These are phyloP conservation scores for Russula sp. DNA, from an alignment of 768 basidiomycete genomes.

Conservation along the genomic window DNA sequence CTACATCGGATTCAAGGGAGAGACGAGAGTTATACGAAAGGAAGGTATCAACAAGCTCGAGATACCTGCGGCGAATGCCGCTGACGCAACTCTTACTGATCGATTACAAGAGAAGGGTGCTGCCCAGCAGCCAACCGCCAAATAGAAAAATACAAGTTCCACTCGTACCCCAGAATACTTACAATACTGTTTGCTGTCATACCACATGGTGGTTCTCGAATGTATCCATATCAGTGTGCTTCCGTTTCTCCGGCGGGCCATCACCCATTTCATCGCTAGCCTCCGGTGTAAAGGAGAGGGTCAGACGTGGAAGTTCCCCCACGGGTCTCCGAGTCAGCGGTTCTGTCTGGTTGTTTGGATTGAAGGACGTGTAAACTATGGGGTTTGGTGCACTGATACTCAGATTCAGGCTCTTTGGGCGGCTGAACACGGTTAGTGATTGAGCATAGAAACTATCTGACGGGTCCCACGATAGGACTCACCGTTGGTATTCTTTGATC, in stretches of 20 bases:
- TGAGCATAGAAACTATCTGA: neutral
- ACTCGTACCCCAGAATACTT: neutral
- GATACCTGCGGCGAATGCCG: conserved; percentile 76
- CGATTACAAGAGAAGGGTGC: conserved; percentile 54
- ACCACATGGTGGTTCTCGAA: neutral
- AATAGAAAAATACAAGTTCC: conserved; percentile 33
- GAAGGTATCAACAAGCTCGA: conserved; percentile 63
- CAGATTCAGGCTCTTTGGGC: neutral
- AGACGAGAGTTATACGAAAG: conserved; percentile 51
- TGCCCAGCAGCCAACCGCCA: conserved; percentile 63
- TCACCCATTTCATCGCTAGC: neutral
- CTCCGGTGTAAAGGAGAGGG: neutral
- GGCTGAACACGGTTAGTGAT: neutral
- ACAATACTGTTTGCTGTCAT: conserved; percentile 1
- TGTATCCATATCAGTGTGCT: no score
- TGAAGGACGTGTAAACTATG: neutral
- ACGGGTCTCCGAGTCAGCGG: no score
- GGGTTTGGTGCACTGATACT: neutral
- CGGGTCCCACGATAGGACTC: conserved; percentile 1
- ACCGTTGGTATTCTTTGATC: neutral
- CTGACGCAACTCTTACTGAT: conserved; percentile 67
- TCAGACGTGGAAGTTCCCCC: no score
- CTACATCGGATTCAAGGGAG: conserved; percentile 83
- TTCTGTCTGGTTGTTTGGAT: neutral
- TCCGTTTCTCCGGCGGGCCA: no score